Evolutionary conservation across 345 rosid genomes (phyloP).

Genomic region (Triadica sebifera): DNA sequence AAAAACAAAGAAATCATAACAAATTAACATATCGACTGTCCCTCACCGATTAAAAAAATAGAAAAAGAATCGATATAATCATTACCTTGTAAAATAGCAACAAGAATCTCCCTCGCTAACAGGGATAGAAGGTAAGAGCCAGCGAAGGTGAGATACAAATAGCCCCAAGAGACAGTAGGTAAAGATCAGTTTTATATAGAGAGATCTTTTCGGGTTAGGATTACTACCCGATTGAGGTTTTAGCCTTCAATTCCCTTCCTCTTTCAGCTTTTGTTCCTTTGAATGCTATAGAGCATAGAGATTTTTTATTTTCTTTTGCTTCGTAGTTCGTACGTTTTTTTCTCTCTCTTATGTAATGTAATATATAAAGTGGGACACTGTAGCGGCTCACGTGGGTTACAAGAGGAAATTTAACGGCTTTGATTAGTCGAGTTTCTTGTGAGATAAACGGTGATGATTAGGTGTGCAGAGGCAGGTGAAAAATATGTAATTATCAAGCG

Average conservation of each 20-base stretch:
- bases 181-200: background rate
- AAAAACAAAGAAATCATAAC: background rate
- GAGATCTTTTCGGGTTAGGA: background rate
- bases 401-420: background rate
- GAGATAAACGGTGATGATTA: background rate
- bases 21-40: background rate
- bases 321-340: too few species aligned
- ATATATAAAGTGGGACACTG: background rate
- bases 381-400: background rate
- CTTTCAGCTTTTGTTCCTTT: background rate
- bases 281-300: background rate
- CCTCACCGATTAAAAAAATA: background rate
- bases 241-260: too few species aligned
- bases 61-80: background rate
- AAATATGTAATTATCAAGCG: background rate
- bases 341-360: too few species aligned
- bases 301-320: background rate
- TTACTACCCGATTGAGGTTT: background rate
- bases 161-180: background rate
- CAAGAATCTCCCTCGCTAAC: background rate
- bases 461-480: background rate
- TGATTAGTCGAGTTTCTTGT: too few species aligned
- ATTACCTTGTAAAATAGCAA: background rate
- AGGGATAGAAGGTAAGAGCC: background rate
- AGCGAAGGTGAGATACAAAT: background rate